Evolutionary conservation across 768 basidiomycete genomes (phyloP), one percentile per base, ranked within the genome.

Genomic region (Mycena kentingensis): DNA sequence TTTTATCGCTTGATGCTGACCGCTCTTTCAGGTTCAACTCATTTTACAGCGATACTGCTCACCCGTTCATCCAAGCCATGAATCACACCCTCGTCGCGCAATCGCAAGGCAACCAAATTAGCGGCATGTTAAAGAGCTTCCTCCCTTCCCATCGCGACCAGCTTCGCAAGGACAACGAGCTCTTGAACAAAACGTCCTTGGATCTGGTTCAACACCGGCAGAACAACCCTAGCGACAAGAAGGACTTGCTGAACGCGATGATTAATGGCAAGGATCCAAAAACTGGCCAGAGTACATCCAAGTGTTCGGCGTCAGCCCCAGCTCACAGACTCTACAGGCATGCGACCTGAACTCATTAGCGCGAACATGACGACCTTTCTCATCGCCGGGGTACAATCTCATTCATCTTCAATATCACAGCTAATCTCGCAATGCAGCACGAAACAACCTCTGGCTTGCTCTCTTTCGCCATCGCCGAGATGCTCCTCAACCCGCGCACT

Each of bases 231-330:
- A 63, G 56, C 1, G 71, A 74, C 4, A 72, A 72, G 55, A 70
- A 74, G 43, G 79, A 80, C 55, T 60, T 80, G 12, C 63, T 80
- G 11, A 71, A 74, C 47, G 68, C 63, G 18, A 79, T 80, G 78
- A 49, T 80, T 44, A 56, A 70, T 21, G 70, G 68, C 4, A 73
- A 67, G 35, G 79, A 80, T 57, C 65, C 72, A 0, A 69, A 72
- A 57, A 77, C 77, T 0, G 77, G 79, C 22, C 57, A 70, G 43
- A 57, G 6, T 15, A 4, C 12, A 26, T 26, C 15, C 32, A 29
- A 18, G 34, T 13, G 37, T 34, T 2, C n/a, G 49, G 11, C 8
- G 12, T 0, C 25, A 3, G 2, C 12, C 32, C 3, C 37, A 76
- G 74, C 65, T 79, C 12, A 57, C 76, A 18, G n/a, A n/a, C n/a